A percentile compares a stretch with the other conserved stretches of the same genome.
These are phyloP conservation scores for Sclerotinia subarctica DNA, from an alignment of 2,329 filamentous ascomycete genomes.

Conservation along the genomic window DNA sequence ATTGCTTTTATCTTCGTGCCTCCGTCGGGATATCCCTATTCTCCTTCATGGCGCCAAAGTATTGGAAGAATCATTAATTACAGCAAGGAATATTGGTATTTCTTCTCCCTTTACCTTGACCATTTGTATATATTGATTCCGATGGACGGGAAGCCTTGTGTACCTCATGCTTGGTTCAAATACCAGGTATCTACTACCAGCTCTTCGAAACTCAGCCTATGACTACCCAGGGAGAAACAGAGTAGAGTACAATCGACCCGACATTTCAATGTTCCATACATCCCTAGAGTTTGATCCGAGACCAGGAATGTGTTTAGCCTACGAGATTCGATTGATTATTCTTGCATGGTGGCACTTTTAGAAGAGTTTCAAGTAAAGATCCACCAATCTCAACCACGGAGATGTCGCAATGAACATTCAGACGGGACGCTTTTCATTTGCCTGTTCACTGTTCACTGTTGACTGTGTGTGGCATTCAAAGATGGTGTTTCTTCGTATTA, in stretches of 20 bases:
- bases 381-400: neutral
- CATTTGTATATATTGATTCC: neutral
- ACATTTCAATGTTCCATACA: constrained; percentile 7
- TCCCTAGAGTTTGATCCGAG: neutral
- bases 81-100: neutral
- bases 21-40: constrained; percentile 10
- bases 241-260: neutral
- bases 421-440: neutral
- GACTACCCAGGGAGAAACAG: too few relatives aligned
- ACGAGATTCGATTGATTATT: constrained; percentile 4
- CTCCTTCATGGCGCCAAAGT: neutral
- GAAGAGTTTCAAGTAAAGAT: constrained; percentile 9
- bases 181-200: neutral
- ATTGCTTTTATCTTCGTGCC: neutral
- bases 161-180: neutral
- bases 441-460: neutral
- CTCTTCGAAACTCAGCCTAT: neutral
- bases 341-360: constrained; percentile 4
- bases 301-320: constrained; percentile 6
- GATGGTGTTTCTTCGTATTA: constrained; percentile 1
- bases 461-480: neutral
- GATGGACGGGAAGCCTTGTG: neutral
- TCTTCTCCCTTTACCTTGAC: neutral
- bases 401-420: neutral
- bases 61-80: neutral